Evolutionary conservation across 805 yeast genomes (phyloP), one percentile per base, ranked within the genome.

Genomic region (Cyberlindnera veronae): DNA sequence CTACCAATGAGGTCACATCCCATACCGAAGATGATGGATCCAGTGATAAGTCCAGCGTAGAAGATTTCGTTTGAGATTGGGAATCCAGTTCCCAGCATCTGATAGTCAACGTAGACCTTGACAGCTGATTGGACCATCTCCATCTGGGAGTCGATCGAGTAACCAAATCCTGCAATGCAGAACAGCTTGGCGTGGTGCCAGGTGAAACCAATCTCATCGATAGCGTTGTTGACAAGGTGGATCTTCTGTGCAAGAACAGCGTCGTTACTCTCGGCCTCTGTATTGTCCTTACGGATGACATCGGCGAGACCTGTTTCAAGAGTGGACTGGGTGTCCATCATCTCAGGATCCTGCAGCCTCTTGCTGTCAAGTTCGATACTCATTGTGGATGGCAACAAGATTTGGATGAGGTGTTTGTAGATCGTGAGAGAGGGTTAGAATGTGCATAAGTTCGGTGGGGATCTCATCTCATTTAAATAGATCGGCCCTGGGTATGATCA

Each of bases 151-250:
- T 76, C 77, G 14, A 68, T 74, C 8, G 71, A 64, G 49, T 73
- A 74, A 36, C 79, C 80, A 51, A 69, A 70, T 6, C 80, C 79
- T 10, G 77, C 76, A 24, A 74, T 55, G 35, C 59, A 50, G 51
- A 74, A 73, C 7, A 71, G 52, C 46, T 68, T 64, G 18, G 60
- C 57, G 43, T 73, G 77, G 44, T 67, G 67, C 71, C 73, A 68
- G 1, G 84, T 77, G 60, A 78, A 74, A 0, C 83, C 83, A 39
- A 77, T 74, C 49, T 78, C 79, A 51, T 78, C 81, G 41, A 77
- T 64, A 14, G 83, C 79, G 42, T 73, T 58, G 54, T 76, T 75
- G 36, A 76, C 60, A 9, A 76, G 54, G 32, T 57, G 59, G 53
- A 74, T 70, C 44, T 74, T 74, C 32, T 46, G 43, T 3, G 55